A percentile compares a stretch with the other conserved stretches of the same genome.
These are phyloP conservation scores for Euphorbia pulcherrima DNA, from an alignment of 345 rosid species.

Conservation along the genomic window DNA sequence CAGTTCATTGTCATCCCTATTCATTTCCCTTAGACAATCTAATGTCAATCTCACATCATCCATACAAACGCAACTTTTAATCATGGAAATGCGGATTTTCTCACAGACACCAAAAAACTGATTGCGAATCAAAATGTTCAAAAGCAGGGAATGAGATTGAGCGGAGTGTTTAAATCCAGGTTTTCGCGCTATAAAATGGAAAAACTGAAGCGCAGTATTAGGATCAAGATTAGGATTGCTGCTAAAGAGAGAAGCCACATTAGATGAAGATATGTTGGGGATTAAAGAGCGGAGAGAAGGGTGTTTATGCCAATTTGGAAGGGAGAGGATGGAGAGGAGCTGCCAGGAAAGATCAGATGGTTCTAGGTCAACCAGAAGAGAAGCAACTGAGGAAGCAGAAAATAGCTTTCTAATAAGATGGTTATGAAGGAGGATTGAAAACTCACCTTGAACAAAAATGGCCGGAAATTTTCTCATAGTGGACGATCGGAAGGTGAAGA, in stretches of 20 bases:
- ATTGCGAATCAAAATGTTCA: slow-evolving; percentile 39
- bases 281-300: slow-evolving; percentile 37
- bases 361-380: slow-evolving; percentile 22
- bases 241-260: slow-evolving; percentile 42
- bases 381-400: slow-evolving; percentile 16
- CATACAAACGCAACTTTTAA: slow-evolving; percentile 38
- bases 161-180: slow-evolving; percentile 50
- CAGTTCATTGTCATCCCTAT: slow-evolving; percentile 27
- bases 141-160: slow-evolving; percentile 41
- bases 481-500: slow-evolving; percentile 11
- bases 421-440: slow-evolving; percentile 12
- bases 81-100: slow-evolving; percentile 47
- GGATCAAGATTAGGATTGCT: slow-evolving; percentile 40
- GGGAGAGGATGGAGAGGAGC: slow-evolving; percentile 44
- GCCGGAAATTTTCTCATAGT: slow-evolving; percentile 29
- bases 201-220: slow-evolving; percentile 47
- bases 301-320: slow-evolving; percentile 53
- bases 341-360: slow-evolving; percentile 32
- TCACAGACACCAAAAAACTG: slow-evolving; percentile 34
- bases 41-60: slow-evolving; percentile 40
- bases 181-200: slow-evolving; percentile 43
- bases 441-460: slow-evolving; percentile 21
- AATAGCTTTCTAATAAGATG: slow-evolving; percentile 12
- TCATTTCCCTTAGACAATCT: slow-evolving; percentile 42
- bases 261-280: slow-evolving; percentile 43